A percentile compares a stretch with the other conserved stretches of the same genome.
Conservation (phyloP, 176 grass and related monocot species). For the Triticum monococcum region DNA sequence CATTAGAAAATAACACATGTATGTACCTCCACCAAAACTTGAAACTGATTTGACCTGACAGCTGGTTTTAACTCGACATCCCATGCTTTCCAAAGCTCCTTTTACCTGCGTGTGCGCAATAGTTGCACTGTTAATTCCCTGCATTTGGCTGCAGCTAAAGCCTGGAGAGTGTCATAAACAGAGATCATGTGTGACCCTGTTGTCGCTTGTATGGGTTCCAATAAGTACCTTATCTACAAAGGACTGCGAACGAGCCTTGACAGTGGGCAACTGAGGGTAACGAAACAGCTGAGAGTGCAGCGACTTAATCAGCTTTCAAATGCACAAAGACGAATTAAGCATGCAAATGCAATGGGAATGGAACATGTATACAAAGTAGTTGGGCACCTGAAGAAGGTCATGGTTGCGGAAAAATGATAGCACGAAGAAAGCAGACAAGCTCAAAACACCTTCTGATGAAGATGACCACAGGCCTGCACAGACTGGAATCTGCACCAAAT, state of each 20-base stretch:
- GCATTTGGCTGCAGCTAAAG: not conserved
- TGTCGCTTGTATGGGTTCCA: not conserved
- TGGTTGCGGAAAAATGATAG: not conserved
- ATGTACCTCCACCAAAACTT: not conserved
- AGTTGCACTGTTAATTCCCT: not conserved
- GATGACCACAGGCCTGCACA: not conserved
- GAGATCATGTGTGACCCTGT: not conserved
- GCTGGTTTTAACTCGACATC: conserved; percentile 12
- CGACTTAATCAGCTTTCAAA: not conserved
- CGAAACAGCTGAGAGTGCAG: conserved; percentile 9
- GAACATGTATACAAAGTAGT: not conserved
- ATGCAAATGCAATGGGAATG: not conserved
- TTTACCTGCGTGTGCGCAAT: not conserved
- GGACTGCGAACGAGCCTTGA: not conserved
- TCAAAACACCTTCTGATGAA: not conserved
- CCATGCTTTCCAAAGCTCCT: not conserved
- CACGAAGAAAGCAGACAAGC: conserved; percentile 4
- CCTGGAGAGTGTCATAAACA: not conserved
- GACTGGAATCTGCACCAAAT: not conserved
- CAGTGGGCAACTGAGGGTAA: not conserved
- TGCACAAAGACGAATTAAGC: not conserved
- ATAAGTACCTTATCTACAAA: not conserved
- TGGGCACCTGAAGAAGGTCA: not conserved
- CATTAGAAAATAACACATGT: not conserved
- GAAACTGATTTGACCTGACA: not conserved